These are phyloP conservation scores for Phytophthora sansomeana DNA, from an alignment of 352 stramenopile species.

Conservation along the genomic window DNA sequence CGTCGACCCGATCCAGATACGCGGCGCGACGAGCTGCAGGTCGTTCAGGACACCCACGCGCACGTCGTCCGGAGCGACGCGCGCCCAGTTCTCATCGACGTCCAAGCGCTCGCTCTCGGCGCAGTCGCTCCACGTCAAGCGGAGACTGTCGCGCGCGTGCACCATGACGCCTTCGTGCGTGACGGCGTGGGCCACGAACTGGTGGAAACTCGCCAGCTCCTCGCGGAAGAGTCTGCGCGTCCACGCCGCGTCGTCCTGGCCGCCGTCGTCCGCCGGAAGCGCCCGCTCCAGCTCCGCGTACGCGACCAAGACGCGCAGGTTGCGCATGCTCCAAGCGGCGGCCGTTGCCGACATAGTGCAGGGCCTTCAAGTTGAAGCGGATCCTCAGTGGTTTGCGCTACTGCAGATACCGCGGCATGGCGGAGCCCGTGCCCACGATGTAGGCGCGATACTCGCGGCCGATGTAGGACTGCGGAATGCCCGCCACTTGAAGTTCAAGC, in stretches of 20 bases:
- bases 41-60: slow-evolving; percentile 30
- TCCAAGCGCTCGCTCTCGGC: background rate
- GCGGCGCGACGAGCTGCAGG: slow-evolving; percentile 44
- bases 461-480: slow-evolving; percentile 65
- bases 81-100: slow-evolving; percentile 14
- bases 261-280: slow-evolving; percentile 15
- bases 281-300: slow-evolving; percentile 14
- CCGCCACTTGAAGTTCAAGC: slow-evolving; percentile 32
- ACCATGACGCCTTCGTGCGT: slow-evolving; percentile 12
- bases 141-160: slow-evolving; percentile 24
- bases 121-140: slow-evolving; percentile 14
- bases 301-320: slow-evolving; percentile 26
- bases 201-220: slow-evolving; percentile 13
- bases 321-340: slow-evolving; percentile 7
- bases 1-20: slow-evolving; percentile 45
- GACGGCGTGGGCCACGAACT: slow-evolving; percentile 13
- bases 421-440: slow-evolving; percentile 43
- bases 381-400: slow-evolving; percentile 8
- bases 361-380: slow-evolving; percentile 28
- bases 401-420: slow-evolving; percentile 52
- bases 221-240: slow-evolving; percentile 12
- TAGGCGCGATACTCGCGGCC: slow-evolving; percentile 63
- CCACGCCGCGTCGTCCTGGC: slow-evolving; percentile 1
- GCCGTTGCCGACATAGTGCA: background rate
- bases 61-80: slow-evolving; percentile 13